phyloP scores from a whole-genome alignment of 495 filamentous ascomycete species.

The Pseudevernia furfuracea region DNA sequence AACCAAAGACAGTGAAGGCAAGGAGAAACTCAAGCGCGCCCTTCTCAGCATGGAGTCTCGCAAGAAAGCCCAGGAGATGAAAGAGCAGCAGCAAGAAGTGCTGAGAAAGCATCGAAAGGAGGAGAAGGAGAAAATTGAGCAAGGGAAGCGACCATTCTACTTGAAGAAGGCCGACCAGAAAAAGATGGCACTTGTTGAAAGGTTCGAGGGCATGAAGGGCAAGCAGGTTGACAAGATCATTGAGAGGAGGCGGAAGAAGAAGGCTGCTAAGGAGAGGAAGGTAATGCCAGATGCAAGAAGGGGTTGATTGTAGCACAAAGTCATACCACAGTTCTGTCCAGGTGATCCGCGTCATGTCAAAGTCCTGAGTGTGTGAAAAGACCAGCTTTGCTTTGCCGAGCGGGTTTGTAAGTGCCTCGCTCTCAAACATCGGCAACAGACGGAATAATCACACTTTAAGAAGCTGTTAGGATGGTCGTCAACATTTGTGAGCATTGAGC shows the following conservation, averaged over 20 bases:
- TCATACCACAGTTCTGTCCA: not conserved
- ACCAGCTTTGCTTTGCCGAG: not conserved
- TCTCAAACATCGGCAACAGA: not conserved
- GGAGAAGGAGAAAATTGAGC: conserved; percentile 73
- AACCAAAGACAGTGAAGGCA: conserved; percentile 52
- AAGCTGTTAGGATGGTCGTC: not conserved
- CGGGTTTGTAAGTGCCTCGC: not conserved
- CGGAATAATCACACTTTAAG: not conserved
- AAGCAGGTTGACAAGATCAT: conserved; percentile 72
- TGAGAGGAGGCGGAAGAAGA: conserved; percentile 79
- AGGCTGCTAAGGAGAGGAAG: conserved; percentile 70
- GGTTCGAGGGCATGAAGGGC: conserved; percentile 70
- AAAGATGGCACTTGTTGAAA: conserved; percentile 69
- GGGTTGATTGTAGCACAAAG: conserved; percentile 26
- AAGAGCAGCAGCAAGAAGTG: conserved; percentile 58
- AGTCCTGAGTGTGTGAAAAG: not conserved
- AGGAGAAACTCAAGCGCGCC: conserved; percentile 58
- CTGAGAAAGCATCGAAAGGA: conserved; percentile 63
- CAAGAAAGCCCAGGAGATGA: conserved; percentile 57
- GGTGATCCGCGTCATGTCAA: not conserved
- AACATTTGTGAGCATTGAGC: not conserved
- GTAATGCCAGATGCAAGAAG: conserved; percentile 62
- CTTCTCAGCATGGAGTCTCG: conserved; percentile 61
- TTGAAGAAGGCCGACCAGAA: conserved; percentile 87
- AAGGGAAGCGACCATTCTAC: conserved; percentile 90